phyloP scores from a whole-genome alignment of 2,329 filamentous ascomycete species.

The Rutstroemia sp. region DNA sequence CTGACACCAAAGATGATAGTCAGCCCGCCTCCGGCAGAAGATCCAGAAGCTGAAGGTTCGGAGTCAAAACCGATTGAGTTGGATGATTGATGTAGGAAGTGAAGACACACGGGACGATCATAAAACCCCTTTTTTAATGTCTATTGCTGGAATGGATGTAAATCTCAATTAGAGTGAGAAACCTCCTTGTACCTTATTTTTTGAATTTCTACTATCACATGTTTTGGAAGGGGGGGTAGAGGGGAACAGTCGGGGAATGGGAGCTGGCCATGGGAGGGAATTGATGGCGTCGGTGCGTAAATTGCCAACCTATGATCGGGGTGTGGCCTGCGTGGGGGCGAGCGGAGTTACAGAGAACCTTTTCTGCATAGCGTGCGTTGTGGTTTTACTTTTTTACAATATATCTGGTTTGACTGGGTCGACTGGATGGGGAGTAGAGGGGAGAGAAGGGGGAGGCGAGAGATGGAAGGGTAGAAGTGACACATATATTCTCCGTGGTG shows the following conservation, averaged over 20 bases:
- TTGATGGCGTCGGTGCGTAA: background rate
- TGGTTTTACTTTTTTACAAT: too few relatives aligned
- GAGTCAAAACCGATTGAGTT: conserved; percentile 23
- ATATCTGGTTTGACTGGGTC: too few relatives aligned
- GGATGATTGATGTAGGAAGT: conserved; percentile 19
- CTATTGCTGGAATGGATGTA: conserved; percentile 2
- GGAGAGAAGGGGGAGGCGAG: background rate
- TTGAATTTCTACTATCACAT: background rate
- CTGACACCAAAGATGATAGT: conserved; percentile 25
- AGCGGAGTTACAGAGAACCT: too few relatives aligned
- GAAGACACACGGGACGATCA: conserved; percentile 3
- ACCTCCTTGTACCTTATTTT: conserved; percentile 5
- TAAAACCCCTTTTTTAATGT: conserved; percentile 15
- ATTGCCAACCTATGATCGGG: too few relatives aligned
- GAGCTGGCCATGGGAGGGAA: background rate
- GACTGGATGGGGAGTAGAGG: background rate
- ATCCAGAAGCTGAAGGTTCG: conserved; percentile 11
- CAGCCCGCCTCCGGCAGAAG: conserved; percentile 28
- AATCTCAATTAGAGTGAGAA: background rate
- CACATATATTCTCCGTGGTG: too few relatives aligned
- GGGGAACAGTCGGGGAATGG: background rate
- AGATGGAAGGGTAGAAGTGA: background rate
- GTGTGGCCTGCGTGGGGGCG: too few relatives aligned
- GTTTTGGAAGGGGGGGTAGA: background rate
- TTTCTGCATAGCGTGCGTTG: too few relatives aligned